Evolutionary conservation across 306 rosid species (phyloP), one percentile per base, ranked within the genome.

Genomic region (Medicago ruthenica): DNA sequence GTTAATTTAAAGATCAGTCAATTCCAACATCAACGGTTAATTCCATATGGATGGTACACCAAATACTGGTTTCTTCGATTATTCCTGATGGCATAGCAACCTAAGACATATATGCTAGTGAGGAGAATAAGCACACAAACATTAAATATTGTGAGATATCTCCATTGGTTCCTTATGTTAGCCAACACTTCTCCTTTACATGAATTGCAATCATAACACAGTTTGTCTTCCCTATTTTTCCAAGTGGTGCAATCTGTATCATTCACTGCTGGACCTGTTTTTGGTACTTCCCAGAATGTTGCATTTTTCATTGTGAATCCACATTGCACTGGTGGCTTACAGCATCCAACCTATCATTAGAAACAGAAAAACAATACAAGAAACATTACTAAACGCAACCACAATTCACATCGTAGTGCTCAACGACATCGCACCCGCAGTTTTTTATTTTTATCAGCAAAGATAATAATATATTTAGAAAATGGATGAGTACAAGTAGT

Each of bases 171-270:
- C 62, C 87, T 83, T 3, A 93, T 83, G 81, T 83, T 84, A 1
- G 81, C 85, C 37, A 93, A 66, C 55, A 93, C 83, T 78, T 92
- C 90, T 7, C 86, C 95, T 64, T 90, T 93, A 83, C 98, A 93
- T 1, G 98, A 69, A 71, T 93, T 83, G 81, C 98, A 93, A 17
- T 87, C 83, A 62, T 76, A 88, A 53, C 59, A 53, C 20, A 53
- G 75, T 48, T 3, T 50, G 1, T 71, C 37, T 58, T 80, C 55
- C 0, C 48, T 9, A 18, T 90, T 90, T 36, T 80, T 89, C 98
- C 98, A 93, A 0, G 76, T 41, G 0, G 1, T 73, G 86, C 96
- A 92, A 40, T 92, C 94, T 0, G 67, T 47, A 54, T 87, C 90
- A 0, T 73, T 39, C 65, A 8, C 81, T 0, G 73, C 79, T 2